Evolutionary conservation across 1,139 yeast genomes (phyloP).

Genomic region (Diutina catenulata): DNA sequence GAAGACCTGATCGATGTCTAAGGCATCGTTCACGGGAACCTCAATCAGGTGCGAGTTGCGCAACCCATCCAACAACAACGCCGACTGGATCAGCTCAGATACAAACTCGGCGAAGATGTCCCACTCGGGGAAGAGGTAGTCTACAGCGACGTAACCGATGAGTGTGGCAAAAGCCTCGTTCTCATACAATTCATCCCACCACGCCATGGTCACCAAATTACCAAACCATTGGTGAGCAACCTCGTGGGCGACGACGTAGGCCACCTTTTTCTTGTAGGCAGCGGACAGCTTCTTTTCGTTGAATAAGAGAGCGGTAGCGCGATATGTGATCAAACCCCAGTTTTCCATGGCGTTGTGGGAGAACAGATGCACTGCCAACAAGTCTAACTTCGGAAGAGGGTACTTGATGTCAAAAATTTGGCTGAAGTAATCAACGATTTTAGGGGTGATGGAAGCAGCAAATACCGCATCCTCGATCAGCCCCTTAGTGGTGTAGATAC

Average conservation of each 20-base stretch:
- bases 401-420: constrained; percentile 41
- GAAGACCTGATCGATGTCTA: constrained; percentile 46
- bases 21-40: constrained; percentile 42
- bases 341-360: constrained; percentile 57
- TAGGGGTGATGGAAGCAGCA: constrained; percentile 35
- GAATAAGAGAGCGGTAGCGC: constrained; percentile 41
- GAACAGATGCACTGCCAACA: constrained; percentile 46
- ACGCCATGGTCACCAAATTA: constrained; percentile 49
- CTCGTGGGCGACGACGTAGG: constrained; percentile 51
- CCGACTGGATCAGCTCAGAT: constrained; percentile 38
- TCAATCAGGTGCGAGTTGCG: constrained; percentile 48
- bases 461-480: constrained; percentile 40
- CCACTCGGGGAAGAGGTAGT: constrained; percentile 46
- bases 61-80: constrained; percentile 40
- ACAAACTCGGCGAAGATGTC: constrained; percentile 43
- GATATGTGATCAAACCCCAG: constrained; percentile 45
- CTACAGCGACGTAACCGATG: constrained; percentile 43
- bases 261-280: constrained; percentile 32
- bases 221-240: constrained; percentile 62
- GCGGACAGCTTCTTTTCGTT: constrained; percentile 37
- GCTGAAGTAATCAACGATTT: constrained; percentile 40
- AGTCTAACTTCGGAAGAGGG: constrained; percentile 49
- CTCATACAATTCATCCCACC: constrained; percentile 56
- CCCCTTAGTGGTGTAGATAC: constrained; percentile 67
- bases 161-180: constrained; percentile 56